Evolutionary conservation across 2,329 filamentous ascomycete species (phyloP), one percentile per base, ranked within the genome.

Genomic region (Colletotrichum lindemuthianum): DNA sequence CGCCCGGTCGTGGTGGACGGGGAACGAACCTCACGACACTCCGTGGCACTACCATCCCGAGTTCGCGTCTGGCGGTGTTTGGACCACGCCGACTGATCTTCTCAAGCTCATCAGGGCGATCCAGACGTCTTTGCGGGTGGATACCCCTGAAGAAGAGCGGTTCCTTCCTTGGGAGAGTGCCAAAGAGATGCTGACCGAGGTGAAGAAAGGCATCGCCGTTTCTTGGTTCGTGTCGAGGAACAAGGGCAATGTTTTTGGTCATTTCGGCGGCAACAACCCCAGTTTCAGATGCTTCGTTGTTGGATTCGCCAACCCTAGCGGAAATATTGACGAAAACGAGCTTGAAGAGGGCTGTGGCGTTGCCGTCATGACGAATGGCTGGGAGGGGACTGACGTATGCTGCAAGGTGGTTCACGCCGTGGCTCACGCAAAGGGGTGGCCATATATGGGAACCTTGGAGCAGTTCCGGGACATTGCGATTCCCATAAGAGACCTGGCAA

Each of bases 1-100:
- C 2, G 67, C 70, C 4, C 41, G 50, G 6, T 51, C 56, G 2
- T 61, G 59, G 52, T 61, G 59, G 59, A 61, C 52, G 12, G 52
- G 52, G 1, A 61, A 50, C 1, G 9, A 58, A 13, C 45, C 39
- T 2, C 52, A 61, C 8, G 41, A 32, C 3, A 53, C 60, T 13
- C 55, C 60, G 8, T 63, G 60, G 60, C 48, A 59, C 10, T 43
- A 63, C 40, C 56, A 59, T 16, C 60, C 55, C 6, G 60, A 63
- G 10, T 13, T 59, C 15, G 60, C 55, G 1, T 59, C 60, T 7
- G 60, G 54, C 12, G 55, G 60, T 2, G 48, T 71, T 13, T 72
- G 69, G 69, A 71, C 67, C 24, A 71, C 69, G 3, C 70, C 69
- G 4, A 65, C 59, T 4, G 70, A 71, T 4, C 60, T 72, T 1